Evolutionary conservation across 441 rosid genomes (phyloP), one percentile per base, ranked within the genome.

Genomic region (Geranium incanum): DNA sequence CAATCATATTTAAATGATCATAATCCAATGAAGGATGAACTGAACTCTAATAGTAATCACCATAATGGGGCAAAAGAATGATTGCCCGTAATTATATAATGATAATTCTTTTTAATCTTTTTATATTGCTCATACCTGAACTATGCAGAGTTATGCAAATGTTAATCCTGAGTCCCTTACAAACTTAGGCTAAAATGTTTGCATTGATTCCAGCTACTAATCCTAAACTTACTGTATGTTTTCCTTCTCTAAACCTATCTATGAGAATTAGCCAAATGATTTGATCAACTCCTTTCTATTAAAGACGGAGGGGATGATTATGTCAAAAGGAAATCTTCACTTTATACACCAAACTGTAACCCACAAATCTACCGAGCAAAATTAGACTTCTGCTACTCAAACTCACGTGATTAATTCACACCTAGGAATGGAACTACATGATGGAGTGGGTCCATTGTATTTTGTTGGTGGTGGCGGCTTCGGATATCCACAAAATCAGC

Each of bases 101-200:
- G 60, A 52, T n/a, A 6, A 52, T 52, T 52, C 60, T 52, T 52
- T 52, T n/a, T 52, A 52, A 52, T 13, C 60, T 52, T 52, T 52
- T n/a, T 52, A 50, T 15, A 52, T 52, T 13, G 19, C 18, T 15
- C 5, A 52, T 52, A 15, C 5, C 55, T 52, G 18, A 15, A 9
- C 12, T 13, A 18, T 15, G 15, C 12, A 11, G 2, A 0, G 59
- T 12, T 4, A 3, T 3, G 60, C 16, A n/a, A 3, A 52, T 52
- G 60, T 15, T 15, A 52, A 52, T n/a, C 60, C 60, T 52, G 60
- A 52, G 15, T 15, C 60, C 19, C 4, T 52, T 18, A 52, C 18
- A 52, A 52, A 52, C 16, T 52, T 18, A n/a, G 1, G 60, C 60
- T 52, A 52, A 52, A 52, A n/a, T 52, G 4, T 13, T 4, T 52